phyloP scores from a whole-genome alignment of 1,139 yeast species.

The Candida pseudoviswanathii region DNA sequence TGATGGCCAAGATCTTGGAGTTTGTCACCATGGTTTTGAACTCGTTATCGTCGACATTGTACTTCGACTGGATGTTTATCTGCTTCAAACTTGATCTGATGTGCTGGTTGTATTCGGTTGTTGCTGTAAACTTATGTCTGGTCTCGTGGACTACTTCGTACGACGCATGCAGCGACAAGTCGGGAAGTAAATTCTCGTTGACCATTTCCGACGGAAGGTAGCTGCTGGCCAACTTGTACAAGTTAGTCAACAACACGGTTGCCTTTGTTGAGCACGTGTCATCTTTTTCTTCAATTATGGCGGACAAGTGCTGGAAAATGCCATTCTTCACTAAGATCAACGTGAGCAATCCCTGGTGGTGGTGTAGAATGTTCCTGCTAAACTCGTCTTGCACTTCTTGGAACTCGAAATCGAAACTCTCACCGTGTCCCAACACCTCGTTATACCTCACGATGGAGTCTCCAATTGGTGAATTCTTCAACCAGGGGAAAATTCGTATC shows the following conservation, averaged over 20 bases:
- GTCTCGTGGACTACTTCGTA: constrained; percentile 25
- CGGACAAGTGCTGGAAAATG: constrained; percentile 51
- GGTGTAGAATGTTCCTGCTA: constrained; percentile 41
- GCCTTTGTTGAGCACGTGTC: constrained; percentile 55
- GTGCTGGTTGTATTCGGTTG: constrained; percentile 22
- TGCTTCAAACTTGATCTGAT: constrained; percentile 37
- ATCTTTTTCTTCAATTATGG: constrained; percentile 48
- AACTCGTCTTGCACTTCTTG: constrained; percentile 15
- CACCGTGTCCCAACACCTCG: constrained; percentile 4
- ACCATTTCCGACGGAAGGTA: constrained; percentile 49
- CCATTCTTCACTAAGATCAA: constrained; percentile 58
- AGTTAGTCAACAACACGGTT: constrained; percentile 62
- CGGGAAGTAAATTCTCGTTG: constrained; percentile 18
- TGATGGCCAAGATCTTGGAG: constrained; percentile 74
- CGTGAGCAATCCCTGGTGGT: constrained; percentile 63
- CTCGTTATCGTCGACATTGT: constrained; percentile 67
- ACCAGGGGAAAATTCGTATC: constrained; percentile 64
- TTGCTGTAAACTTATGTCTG: constrained; percentile 15
- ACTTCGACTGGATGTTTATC: constrained; percentile 48
- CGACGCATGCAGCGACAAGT: constrained; percentile 17
- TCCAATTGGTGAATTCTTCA: constrained; percentile 38
- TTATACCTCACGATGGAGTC: constrained; percentile 24
- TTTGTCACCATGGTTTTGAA: constrained; percentile 67
- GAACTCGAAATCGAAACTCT: constrained; percentile 12
- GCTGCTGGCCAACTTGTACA: constrained; percentile 55